These are phyloP conservation scores for Flaveria bidentis DNA, from an alignment of 129 eudicot species.

Conservation along the genomic window DNA sequence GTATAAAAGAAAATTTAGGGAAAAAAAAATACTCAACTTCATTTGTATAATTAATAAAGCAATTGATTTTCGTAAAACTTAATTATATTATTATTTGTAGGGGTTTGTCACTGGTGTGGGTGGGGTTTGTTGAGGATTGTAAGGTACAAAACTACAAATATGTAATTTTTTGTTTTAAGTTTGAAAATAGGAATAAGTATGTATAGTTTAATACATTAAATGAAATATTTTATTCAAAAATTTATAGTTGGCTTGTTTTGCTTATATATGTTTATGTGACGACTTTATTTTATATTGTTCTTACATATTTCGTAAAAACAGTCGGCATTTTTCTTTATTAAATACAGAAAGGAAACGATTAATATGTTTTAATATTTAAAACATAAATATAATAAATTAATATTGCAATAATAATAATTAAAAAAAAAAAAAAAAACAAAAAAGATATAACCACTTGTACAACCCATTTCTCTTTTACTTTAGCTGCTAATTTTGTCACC, in stretches of 20 bases:
- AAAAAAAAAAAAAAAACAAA: constrained; percentile 16
- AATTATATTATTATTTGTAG: too few relatives aligned
- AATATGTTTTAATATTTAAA: too few relatives aligned
- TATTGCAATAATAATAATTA: too few relatives aligned
- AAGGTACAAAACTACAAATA: background rate
- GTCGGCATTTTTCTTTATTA: too few relatives aligned
- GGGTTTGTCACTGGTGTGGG: too few relatives aligned
- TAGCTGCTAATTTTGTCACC: constrained; percentile 32
- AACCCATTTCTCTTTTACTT: constrained; percentile 33
- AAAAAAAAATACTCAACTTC: background rate
- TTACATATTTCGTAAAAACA: too few relatives aligned
- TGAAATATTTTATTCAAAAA: background rate
- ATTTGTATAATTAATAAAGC: too few relatives aligned
- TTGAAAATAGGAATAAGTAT: background rate
- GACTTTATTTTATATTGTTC: too few relatives aligned
- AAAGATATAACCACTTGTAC: constrained; percentile 33
- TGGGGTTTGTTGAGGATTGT: too few relatives aligned
- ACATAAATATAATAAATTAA: too few relatives aligned
- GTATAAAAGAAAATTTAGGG: background rate
- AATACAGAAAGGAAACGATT: too few relatives aligned
- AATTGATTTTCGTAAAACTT: too few relatives aligned
- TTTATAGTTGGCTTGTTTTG: background rate
- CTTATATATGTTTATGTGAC: background rate
- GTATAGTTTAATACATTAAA: background rate
- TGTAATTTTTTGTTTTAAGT: background rate